These are phyloP conservation scores for Lentinula edodes DNA, from an alignment of 768 basidiomycete genomes.

Conservation along the genomic window DNA sequence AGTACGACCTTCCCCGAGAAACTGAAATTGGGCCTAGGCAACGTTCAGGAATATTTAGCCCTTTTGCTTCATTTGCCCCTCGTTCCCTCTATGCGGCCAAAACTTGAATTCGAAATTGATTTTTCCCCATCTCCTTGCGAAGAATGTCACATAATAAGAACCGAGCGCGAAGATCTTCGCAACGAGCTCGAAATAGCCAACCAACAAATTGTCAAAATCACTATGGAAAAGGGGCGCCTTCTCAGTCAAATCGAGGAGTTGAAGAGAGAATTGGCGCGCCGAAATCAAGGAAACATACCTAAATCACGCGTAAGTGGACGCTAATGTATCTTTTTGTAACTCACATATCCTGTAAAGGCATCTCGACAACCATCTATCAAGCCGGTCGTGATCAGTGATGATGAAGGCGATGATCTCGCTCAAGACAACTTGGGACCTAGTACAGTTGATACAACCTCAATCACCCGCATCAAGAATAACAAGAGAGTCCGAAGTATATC, in stretches of 20 bases:
- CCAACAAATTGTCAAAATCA: background rate
- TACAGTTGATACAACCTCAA: too few relatives aligned
- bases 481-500: background rate
- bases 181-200: background rate
- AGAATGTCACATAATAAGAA: background rate
- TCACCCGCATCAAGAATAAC: background rate
- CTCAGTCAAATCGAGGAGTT: background rate
- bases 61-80: background rate
- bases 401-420: background rate
- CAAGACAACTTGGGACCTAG: too few relatives aligned
- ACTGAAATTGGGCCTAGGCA: too few relatives aligned
- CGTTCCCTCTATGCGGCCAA: background rate
- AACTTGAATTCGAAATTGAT: background rate
- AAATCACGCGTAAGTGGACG: background rate
- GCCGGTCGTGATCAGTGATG: background rate
- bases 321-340: background rate
- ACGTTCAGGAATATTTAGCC: too few relatives aligned
- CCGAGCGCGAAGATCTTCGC: background rate
- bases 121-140: background rate
- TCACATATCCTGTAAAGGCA: background rate
- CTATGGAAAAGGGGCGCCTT: background rate
- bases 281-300: background rate
- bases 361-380: background rate
- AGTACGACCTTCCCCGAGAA: too few relatives aligned
- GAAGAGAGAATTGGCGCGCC: background rate